A percentile compares a stretch with the other conserved stretches of the same genome.
Conservation (phyloP, 176 grass and related monocot genomes). For the Guadua angustifolia region DNA sequence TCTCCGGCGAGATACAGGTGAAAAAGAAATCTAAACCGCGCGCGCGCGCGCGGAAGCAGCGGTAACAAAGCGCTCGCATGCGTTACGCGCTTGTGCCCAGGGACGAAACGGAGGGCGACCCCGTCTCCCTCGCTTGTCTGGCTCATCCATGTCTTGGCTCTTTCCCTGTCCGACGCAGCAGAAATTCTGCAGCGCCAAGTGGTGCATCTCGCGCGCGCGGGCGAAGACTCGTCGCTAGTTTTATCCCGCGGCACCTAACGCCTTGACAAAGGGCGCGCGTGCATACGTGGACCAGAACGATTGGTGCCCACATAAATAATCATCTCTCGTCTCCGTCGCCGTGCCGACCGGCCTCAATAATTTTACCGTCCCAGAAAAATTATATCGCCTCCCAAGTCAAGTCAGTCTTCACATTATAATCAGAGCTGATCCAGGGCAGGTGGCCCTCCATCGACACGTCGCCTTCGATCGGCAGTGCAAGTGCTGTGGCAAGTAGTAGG, state of each 20-base stretch:
- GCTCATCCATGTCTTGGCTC: neutral
- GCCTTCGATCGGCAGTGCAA: conserved; percentile 22
- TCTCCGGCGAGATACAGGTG: no score
- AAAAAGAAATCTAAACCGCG: no score
- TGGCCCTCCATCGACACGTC: neutral
- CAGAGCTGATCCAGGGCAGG: neutral
- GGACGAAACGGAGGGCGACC: neutral
- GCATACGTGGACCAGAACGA: conserved; percentile 35
- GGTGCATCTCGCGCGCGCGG: neutral
- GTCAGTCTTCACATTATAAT: conserved; percentile 11
- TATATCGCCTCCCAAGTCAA: neutral
- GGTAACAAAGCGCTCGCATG: no score
- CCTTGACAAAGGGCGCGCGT: conserved; percentile 17
- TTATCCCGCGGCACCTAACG: neutral
- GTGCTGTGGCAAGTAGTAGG: neutral
- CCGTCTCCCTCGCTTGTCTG: neutral
- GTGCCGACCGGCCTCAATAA: conserved; percentile 38
- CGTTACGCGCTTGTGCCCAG: neutral
- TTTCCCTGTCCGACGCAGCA: conserved; percentile 15
- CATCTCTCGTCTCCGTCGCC: neutral
- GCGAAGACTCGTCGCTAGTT: conserved; percentile 33
- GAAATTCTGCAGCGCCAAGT: neutral
- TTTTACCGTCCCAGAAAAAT: conserved; percentile 30
- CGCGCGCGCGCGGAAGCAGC: no score
- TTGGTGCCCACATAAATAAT: conserved; percentile 23